A percentile compares a stretch with the other conserved stretches of the same genome.
These are phyloP conservation scores for Penicillium concentricum DNA, from an alignment of 2,329 filamentous ascomycete genomes.

Conservation along the genomic window DNA sequence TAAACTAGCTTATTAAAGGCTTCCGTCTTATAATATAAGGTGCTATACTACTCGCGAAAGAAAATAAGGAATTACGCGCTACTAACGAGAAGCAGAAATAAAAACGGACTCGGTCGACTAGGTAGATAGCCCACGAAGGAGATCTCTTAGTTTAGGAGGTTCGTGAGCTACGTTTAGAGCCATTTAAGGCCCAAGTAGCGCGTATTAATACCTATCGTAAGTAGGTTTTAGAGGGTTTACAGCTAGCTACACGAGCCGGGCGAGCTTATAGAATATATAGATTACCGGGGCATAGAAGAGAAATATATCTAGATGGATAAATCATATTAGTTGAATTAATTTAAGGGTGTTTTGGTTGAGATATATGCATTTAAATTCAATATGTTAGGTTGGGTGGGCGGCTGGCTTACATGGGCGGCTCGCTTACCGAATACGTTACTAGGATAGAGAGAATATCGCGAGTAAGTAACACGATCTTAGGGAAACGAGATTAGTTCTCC, in stretches of 20 bases:
- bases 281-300: not conserved
- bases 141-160: no score
- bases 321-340: not conserved
- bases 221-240: not conserved
- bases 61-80: no score
- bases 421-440: not conserved
- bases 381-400: not conserved
- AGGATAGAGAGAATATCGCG: not conserved
- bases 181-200: no score
- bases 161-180: no score
- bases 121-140: no score
- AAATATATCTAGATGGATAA: not conserved
- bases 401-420: not conserved
- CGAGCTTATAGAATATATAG: no score
- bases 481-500: not conserved
- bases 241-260: no score
- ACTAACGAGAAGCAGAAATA: no score
- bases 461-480: not conserved
- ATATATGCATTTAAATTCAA: not conserved
- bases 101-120: no score
- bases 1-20: not conserved
- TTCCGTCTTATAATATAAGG: no score
- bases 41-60: no score
- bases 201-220: no score
- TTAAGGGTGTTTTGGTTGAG: not conserved